Evolutionary conservation across 352 stramenopile species (phyloP), one percentile per base, ranked within the genome.

Genomic region (Thraustochytrium sp.): DNA sequence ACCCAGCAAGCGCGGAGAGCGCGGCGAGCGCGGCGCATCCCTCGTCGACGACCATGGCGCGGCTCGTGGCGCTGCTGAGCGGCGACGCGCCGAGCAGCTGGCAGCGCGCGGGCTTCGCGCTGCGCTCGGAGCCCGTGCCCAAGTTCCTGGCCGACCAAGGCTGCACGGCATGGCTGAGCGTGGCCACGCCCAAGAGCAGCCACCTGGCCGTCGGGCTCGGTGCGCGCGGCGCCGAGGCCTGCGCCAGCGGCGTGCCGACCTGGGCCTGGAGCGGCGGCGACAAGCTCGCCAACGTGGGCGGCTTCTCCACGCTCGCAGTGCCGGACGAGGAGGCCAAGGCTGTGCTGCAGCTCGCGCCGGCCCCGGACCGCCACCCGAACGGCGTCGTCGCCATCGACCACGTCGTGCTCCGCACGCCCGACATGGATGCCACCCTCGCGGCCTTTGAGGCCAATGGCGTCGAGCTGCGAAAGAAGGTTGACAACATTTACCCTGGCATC

Each of bases 381-480:
- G 68, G 68, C 68, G 29, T 80, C 38, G 26, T 80, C 29, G 34
- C 16, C 37, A 38, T 80, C 21, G 68, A 80, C 38, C 68, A 80
- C 13, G 29, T 80, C 36, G 68, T 80, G 18, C 38, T 80, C 9
- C 18, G 42, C 2, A 65, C 68, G 34, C 18, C 18, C 42, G 53
- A 80, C 8, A 61, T 80, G 5, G 34, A 34, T n/a, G 26, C 29
- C n/a, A 72, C 68, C 23, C 31, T 55, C 34, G 31, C 0, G 21
- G 23, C 26, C 51, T 72, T 80, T 13, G 68, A 80, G 51, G 31
- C 3, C 34, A 5, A 18, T 31, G 68, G 68, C 34, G 13, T 80
- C 18, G 31, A 61, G 37, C 5, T 75, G 13, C 31, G 63, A 3
- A 23, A 34, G 8, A 38, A 80, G 46, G 21, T 9, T 23, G 31